Evolutionary conservation across 805 yeast genomes (phyloP), one percentile per base, ranked within the genome.

Genomic region (Candida arabinofermentans): DNA sequence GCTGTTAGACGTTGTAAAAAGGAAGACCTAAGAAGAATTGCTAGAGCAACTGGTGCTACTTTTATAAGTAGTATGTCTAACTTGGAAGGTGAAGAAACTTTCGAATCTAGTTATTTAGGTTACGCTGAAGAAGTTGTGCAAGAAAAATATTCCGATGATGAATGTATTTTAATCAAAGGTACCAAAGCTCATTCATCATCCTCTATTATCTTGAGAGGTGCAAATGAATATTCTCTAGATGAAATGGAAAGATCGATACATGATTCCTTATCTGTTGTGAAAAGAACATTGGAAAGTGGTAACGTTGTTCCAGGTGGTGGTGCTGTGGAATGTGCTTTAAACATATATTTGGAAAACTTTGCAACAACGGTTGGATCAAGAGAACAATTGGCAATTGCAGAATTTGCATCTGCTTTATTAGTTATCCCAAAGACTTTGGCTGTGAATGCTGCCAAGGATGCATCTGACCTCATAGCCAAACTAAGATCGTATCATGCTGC

Each of bases 281-380:
- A 93, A 71, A 81, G 99, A 62, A 89, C 98, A 10, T 75, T 95
- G 52, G 99, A 93, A 66, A 81, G 91, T 57, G 98, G 97, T 17
- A 69, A 77, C 51, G 90, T 95, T 43, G 99, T 93, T 5, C 98
- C 99, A 33, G 99, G 99, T 47, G 99, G 99, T 51, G 99, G 99
- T 47, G 95, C 96, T n/a, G 99, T 93, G 27, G 99, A 93, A 69
- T 76, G 96, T 39, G 98, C 98, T 2, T 75, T 93, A 59, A 90
- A 89, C 69, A 89, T 93, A 40, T 93, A 87, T 64, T 72, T 93
- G 62, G 99, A 93, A 66, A 91, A 87, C 63, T 93, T 93, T 66
- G 99, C 99, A 37, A 93, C 98, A 8, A 89, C 98, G 1, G 91
- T 93, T 39, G 97, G 98, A 3, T 87, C 96, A 16, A 80, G 99